Evolutionary conservation across 768 basidiomycete genomes (phyloP), one percentile per base, ranked within the genome.

Genomic region (Serendipita indica): DNA sequence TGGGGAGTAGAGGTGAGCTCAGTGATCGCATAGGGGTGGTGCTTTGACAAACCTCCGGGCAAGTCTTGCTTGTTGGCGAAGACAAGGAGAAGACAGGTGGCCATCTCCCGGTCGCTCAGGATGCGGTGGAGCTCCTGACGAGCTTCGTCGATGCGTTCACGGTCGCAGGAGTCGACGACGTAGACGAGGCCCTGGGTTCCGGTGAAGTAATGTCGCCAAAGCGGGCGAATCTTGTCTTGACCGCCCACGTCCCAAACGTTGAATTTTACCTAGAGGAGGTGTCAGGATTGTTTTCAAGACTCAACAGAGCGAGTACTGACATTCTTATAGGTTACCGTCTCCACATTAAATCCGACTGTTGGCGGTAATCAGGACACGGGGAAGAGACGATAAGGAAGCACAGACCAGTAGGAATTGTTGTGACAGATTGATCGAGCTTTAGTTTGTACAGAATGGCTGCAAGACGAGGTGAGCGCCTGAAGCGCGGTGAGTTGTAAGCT

Each of bases 51-150:
- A 94, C 93, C 93, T 71, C 89, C 91, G 5, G 91, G 91, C 64
- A 98, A 73, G 79, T 98, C 94, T 73, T 98, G 94, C 75, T 98
- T 98, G 75, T 98, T 98, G 33, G 94, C 93, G 72, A 98, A 98
- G n/a, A 98, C 93, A 61, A 98, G 84, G 67, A 98, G 69, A 58
- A 98, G 70, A 69, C 93, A 97, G 64, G 97, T 93, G 72, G 89
- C 91, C 94, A 98, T 97, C 72, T 98, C 94, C 62, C 94, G 77
- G 70, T 98, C 94, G 64, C 87, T 86, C 71, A 98, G 76, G 73
- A 98, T 97, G 61, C 92, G 81, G 67, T 97, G 93, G 28, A 98
- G 74, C 72, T 98, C 94, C 68, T 87, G 84, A 68, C 91, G 87
- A 34, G 94, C 94, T 72, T 98, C 94, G 69, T 97, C 92, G 67